phyloP scores from a whole-genome alignment of 805 yeast genomes.

The Lipomyces mesembrius region DNA sequence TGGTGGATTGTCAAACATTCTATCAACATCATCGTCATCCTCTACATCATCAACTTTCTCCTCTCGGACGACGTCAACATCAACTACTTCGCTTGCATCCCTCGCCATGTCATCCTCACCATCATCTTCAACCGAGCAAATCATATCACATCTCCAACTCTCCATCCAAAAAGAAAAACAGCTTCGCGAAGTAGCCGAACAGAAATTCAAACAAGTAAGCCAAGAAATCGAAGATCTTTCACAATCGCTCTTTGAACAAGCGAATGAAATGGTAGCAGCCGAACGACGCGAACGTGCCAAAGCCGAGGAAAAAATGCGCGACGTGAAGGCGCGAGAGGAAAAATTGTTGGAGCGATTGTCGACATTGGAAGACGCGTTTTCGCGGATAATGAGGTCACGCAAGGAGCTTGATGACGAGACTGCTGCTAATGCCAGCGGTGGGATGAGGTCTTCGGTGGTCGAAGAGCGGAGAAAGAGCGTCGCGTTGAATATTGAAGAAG shows the following conservation, averaged over 20 bases:
- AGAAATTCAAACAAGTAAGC: conserved; percentile 28
- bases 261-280: conserved; percentile 37
- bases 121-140: conserved; percentile 12
- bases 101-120: conserved; percentile 11
- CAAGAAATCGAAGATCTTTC: conserved; percentile 40
- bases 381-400: conserved; percentile 15
- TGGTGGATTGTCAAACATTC: conserved; percentile 8
- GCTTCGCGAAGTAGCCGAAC: conserved; percentile 37
- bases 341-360: conserved; percentile 18
- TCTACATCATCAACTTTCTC: conserved; percentile 17
- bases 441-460: not conserved
- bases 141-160: conserved; percentile 17
- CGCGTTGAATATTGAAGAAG: conserved; percentile 19
- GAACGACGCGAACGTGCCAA: conserved; percentile 36
- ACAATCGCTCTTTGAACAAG: conserved; percentile 38
- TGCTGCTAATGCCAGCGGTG: not conserved
- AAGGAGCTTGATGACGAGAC: conserved; percentile 16
- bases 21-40: conserved; percentile 7
- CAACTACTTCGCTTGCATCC: conserved; percentile 12
- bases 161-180: conserved; percentile 28
- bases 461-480: conserved; percentile 9
- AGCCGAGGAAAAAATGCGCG: conserved; percentile 23
- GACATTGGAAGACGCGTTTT: conserved; percentile 27
- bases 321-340: conserved; percentile 26
- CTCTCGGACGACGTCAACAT: conserved; percentile 11